Base-by-base conservation (phyloP, 805 yeast species). In the Teunomyces barrocoloradensis region DNA sequence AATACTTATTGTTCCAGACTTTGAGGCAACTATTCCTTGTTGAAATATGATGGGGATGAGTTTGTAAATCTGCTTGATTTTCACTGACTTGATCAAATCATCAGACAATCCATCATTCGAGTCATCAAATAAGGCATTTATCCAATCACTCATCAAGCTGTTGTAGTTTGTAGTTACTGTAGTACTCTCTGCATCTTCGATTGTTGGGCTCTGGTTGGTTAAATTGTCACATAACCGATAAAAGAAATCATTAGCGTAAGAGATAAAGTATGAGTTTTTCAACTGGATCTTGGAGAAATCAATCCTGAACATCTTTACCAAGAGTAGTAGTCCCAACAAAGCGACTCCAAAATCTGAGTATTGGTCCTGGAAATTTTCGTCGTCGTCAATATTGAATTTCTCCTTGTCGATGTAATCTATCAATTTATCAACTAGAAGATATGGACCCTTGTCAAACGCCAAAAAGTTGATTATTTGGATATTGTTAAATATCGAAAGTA, bases 71-170 rank as follows among this genome's bases (percentile, higher is more conserved):
- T 88, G 91, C 53, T 80, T 79, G 13, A 85, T 78, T 5, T 84
- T 73, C 1, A 87, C 79, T 9, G 82, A 72, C 54, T 83, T 78
- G 58, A 91, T 80, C 50, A 90, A 66, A 38, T 87, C 91, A 64
- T 92, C 97, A 0, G 96, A 84, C 32, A 91, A 80, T 3, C 97
- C 96, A 28, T 87, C 78, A 46, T 70, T 72, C 42, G 53, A 53
- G 38, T 71, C 82, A 51, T 89, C 91, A 65, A 87, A 90, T 35
- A 92, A 64, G 1, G 94, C 91, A 23, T 78, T 69, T 40, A 87
- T 78, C 98, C 98, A 92, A 20, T 81, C 85, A 38, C 80, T 52
- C 25, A 67, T 33, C 30, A 73, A 60, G 18, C 52, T 61, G 40
- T 68, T 63, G 55, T 66, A 73, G 49, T 71, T 71, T 21, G 55